Evolutionary conservation across 2,329 filamentous ascomycete species (phyloP).

Genomic region (Sphaerulina musiva): DNA sequence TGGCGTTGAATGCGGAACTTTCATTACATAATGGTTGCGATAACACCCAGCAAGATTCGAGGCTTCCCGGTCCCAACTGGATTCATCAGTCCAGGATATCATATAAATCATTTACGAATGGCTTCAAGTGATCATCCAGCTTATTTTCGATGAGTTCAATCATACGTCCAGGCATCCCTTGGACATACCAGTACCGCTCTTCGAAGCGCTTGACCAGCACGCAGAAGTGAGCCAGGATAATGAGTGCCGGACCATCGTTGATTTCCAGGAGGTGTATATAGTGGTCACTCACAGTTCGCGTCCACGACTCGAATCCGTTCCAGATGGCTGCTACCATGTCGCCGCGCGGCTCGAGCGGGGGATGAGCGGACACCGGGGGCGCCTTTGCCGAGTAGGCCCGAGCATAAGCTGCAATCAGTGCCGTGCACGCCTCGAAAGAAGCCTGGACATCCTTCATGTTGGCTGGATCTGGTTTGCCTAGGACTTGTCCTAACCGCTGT

Average conservation of each 20-base stretch:
- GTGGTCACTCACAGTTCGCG: conserved; percentile 7
- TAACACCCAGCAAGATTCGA: no score
- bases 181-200: conserved; percentile 10
- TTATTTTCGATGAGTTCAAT: conserved; percentile 7
- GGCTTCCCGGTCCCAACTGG: no score
- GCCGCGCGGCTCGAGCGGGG: background rate
- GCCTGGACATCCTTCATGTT: conserved; percentile 5
- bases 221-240: conserved; percentile 11
- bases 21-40: no score
- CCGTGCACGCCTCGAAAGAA: conserved; percentile 7
- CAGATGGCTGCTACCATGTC: conserved; percentile 4
- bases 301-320: conserved; percentile 12
- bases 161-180: conserved; percentile 4
- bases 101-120: conserved; percentile 7
- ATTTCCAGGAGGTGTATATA: conserved; percentile 9
- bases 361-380: background rate
- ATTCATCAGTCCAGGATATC: conserved; percentile 7
- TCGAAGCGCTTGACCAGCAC: conserved; percentile 9
- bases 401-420: conserved; percentile 11
- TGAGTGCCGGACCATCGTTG: conserved; percentile 1
- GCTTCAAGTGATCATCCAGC: conserved; percentile 9
- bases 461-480: background rate
- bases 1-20: no score
- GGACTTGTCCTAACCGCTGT: background rate
- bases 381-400: conserved; percentile 5